Percentiles rank a stretch among this genome's conserved stretches.
Conservation (phyloP, 2,329 filamentous ascomycete species). For the Lasiodiplodia hormozganensis region DNA sequence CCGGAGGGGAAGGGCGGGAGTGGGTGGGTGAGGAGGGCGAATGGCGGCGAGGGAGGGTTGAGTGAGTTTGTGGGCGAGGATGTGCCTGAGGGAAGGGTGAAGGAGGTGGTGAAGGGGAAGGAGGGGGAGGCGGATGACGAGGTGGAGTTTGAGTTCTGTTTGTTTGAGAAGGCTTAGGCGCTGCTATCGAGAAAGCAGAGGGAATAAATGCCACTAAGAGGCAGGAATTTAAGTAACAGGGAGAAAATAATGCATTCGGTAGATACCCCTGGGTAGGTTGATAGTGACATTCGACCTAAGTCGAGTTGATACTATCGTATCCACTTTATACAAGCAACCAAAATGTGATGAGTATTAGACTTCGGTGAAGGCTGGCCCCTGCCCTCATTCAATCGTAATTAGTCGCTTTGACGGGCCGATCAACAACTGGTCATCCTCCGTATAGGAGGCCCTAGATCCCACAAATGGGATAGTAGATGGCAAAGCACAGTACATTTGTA, state of each 20-base stretch:
- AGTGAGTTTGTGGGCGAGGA: constrained; percentile 71
- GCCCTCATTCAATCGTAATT: too few relatives aligned
- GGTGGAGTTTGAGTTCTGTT: constrained; percentile 72
- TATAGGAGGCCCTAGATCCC: too few relatives aligned
- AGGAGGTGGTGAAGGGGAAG: background rate
- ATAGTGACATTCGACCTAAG: background rate
- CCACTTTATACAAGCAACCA: too few relatives aligned
- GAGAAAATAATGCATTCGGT: background rate
- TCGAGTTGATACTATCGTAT: background rate
- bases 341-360: too few relatives aligned
- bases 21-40: constrained; percentile 62
- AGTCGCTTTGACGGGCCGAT: too few relatives aligned
- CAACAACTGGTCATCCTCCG: too few relatives aligned
- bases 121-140: constrained; percentile 62
- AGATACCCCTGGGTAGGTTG: background rate
- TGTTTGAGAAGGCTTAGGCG: constrained; percentile 58
- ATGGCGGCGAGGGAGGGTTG: constrained; percentile 61
- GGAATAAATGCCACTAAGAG: background rate
- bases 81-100: constrained; percentile 61
- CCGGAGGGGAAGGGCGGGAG: constrained; percentile 37
- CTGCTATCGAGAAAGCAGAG: background rate
- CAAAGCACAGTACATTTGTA: too few relatives aligned
- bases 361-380: too few relatives aligned
- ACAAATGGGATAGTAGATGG: too few relatives aligned
- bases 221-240: background rate